phyloP scores from a whole-genome alignment of 208 protist species.

The Porcisia deanei region DNA sequence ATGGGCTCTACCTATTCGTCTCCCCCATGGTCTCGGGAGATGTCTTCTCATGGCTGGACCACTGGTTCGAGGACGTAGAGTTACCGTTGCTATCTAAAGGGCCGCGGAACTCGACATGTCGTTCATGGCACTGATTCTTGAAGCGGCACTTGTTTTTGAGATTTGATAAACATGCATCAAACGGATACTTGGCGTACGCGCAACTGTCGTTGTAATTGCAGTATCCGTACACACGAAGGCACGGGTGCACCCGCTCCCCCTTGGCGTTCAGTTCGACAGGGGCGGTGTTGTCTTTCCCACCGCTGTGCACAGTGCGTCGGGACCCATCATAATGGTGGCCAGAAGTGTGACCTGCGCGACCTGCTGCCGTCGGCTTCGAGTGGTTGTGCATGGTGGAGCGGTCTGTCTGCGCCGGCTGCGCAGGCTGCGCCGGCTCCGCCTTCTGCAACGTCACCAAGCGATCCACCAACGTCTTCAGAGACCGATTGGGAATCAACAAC shows the following conservation, averaged over 20 bases:
- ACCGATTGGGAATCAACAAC: constrained; percentile 77
- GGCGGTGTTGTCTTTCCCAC: constrained; percentile 22
- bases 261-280: constrained; percentile 47
- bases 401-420: constrained; percentile 1
- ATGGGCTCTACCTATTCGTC: neutral
- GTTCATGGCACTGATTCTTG: constrained; percentile 84
- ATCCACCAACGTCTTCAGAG: constrained; percentile 78
- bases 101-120: constrained; percentile 81
- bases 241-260: constrained; percentile 81
- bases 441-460: constrained; percentile 48
- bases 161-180: constrained; percentile 87
- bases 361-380: neutral
- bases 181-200: constrained; percentile 87
- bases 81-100: constrained; percentile 59
- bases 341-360: neutral
- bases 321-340: constrained; percentile 8
- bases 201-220: constrained; percentile 90
- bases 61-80: constrained; percentile 18
- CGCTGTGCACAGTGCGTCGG: constrained; percentile 24
- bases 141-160: constrained; percentile 91
- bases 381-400: constrained; percentile 12
- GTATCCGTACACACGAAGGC: constrained; percentile 87
- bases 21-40: neutral
- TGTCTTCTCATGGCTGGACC: constrained; percentile 1
- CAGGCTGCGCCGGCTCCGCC: constrained; percentile 11